These are phyloP conservation scores for Fraxinus dipetala DNA, from an alignment of 305 asterid genomes.

Conservation along the genomic window DNA sequence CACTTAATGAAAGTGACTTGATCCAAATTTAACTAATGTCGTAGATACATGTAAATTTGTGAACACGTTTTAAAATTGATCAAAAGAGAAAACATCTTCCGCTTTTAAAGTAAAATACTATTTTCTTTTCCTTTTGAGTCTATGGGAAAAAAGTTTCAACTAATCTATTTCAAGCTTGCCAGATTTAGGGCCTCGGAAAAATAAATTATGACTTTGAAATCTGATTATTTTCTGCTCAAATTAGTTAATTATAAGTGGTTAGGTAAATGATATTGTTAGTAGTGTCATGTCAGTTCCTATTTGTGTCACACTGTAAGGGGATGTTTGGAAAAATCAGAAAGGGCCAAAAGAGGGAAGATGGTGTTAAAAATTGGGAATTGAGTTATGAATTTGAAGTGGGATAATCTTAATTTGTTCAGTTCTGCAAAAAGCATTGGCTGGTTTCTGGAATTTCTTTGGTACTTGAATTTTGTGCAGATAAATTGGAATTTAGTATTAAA, in stretches of 20 bases:
- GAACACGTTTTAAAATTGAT: neutral
- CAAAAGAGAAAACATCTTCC: neutral
- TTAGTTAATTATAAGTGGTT: neutral
- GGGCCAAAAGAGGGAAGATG: conserved; percentile 23
- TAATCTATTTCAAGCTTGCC: conserved; percentile 8
- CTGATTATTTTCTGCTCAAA: conserved; percentile 36
- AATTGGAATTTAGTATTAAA: neutral
- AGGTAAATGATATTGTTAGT: conserved; percentile 13
- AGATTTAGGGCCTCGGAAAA: neutral
- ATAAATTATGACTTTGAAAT: conserved; percentile 17
- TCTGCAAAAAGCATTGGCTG: conserved; percentile 25
- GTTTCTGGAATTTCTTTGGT: conserved; percentile 25
- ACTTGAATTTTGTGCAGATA: conserved; percentile 26
- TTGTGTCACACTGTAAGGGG: conserved; percentile 45
- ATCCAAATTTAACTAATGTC: neutral
- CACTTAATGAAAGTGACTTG: neutral
- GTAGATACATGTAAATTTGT: too few species aligned
- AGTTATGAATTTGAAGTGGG: neutral
- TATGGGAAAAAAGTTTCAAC: neutral
- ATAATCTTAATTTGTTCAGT: neutral
- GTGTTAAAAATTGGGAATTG: conserved; percentile 31
- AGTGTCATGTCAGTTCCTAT: conserved; percentile 40
- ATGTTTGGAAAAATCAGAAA: conserved; percentile 41
- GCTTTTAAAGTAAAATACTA: neutral
- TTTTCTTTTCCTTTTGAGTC: neutral